Evolutionary conservation across 768 basidiomycete species (phyloP), one percentile per base, ranked within the genome.

Genomic region (Tulasnella sp.): DNA sequence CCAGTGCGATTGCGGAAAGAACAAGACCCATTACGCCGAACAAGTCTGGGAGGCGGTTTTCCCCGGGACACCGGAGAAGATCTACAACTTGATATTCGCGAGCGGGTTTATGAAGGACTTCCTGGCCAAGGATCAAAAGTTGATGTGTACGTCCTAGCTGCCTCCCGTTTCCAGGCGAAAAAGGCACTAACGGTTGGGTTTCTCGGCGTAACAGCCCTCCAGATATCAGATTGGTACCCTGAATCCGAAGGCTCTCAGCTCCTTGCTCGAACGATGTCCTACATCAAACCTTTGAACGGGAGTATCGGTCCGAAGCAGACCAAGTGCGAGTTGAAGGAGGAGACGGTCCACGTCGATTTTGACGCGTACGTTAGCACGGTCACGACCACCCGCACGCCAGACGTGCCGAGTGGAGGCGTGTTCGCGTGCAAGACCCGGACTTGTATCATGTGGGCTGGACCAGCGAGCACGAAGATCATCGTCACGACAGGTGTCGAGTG

Each of bases 61-160:
- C 69, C 95, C 96, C 40, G 94, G 95, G 39, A 92, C 95, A 0
- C 98, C 98, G 2, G 96, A 99, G 82, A 92, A 93, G 86, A 94
- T 99, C 70, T 93, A 98, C 85, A 96, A 95, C 83, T 86, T 99
- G 82, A 94, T 99, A 87, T 99, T 99, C 83, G 91, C 95, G 70
- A 96, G 95, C 84, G 96, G 91, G 51, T 99, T 98, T 85, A 91
- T 96, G 82, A 98, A 96, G 84, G 93, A 93, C 61, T 99, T 99
- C 83, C 90, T 98, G 91, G 85, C 87, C 39, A 88, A 90, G n/a
- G 89, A 94, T 80, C 96, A 98, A 85, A 96, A 93, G 83, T 86
- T 99, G 23, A 86, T 87, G 23, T 97, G 98, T 96, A 81, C 80
- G 92, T 85, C 26, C 15, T 4, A 23, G 9, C 2, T 23, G 2